Percentiles rank a stretch among this genome's conserved stretches.
These are phyloP conservation scores for Phytophthora syringae DNA, from an alignment of 352 stramenopile species.

Conservation along the genomic window DNA sequence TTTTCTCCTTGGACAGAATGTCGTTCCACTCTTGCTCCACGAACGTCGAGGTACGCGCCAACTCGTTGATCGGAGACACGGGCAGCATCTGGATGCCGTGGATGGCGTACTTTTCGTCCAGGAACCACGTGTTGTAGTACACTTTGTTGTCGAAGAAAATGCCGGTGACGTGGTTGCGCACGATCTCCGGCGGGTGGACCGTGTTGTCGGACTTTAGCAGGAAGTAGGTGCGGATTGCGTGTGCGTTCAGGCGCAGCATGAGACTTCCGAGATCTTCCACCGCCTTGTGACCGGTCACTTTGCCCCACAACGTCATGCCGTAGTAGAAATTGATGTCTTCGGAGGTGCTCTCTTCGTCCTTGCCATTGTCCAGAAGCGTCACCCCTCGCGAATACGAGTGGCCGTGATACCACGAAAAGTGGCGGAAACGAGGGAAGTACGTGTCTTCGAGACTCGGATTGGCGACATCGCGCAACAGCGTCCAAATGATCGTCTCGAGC, in stretches of 20 bases:
- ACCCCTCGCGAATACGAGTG: conserved; percentile 72
- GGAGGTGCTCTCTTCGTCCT: conserved; percentile 68
- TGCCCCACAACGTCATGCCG: conserved; percentile 68
- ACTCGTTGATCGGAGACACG: conserved; percentile 65
- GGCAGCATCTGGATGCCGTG: conserved; percentile 79
- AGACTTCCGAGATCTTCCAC: conserved; percentile 65
- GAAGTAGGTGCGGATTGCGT: conserved; percentile 65
- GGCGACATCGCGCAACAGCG: conserved; percentile 64
- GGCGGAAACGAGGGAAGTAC: conserved; percentile 64
- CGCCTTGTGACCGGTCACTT: conserved; percentile 49
- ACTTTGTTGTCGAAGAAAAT: conserved; percentile 70
- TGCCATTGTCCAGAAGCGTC: conserved; percentile 56
- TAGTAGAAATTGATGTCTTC: conserved; percentile 81
- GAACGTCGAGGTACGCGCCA: conserved; percentile 59
- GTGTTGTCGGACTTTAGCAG: conserved; percentile 59
- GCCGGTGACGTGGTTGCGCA: conserved; percentile 67
- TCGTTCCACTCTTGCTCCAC: conserved; percentile 71
- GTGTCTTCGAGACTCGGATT: conserved; percentile 54
- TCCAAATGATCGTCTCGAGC: conserved; percentile 57
- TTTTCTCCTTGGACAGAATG: conserved; percentile 57
- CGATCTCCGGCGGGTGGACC: conserved; percentile 58
- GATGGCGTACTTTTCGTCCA: conserved; percentile 57
- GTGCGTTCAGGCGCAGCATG: conserved; percentile 65
- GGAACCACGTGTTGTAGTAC: conserved; percentile 70
- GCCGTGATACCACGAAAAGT: conserved; percentile 70